These are phyloP conservation scores for Niebla homalea DNA, from an alignment of 495 filamentous ascomycete genomes.

Conservation along the genomic window DNA sequence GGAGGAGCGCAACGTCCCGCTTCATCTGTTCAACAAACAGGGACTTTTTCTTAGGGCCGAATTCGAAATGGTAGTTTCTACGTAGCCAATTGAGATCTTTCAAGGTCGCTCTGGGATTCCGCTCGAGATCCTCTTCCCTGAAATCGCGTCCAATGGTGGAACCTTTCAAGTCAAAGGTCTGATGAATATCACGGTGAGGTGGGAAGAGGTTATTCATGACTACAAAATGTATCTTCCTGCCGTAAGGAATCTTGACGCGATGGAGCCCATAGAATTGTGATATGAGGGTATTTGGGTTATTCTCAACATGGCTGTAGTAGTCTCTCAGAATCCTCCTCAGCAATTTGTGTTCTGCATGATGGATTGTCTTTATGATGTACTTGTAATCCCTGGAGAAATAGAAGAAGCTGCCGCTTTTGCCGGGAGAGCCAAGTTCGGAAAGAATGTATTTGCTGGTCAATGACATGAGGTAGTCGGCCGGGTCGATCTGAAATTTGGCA, in stretches of 20 bases:
- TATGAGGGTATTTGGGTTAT: conserved; percentile 89
- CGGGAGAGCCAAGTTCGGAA: conserved; percentile 90
- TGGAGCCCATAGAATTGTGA: conserved; percentile 98
- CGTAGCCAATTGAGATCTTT: conserved; percentile 97
- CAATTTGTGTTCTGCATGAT: conserved; percentile 91
- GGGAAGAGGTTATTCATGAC: conserved; percentile 99
- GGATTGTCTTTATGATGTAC: conserved; percentile 99
- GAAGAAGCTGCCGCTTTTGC: conserved; percentile 98
- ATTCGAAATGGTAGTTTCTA: conserved; percentile 68
- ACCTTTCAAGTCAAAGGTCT: conserved; percentile 96
- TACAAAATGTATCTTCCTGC: conserved; percentile 97
- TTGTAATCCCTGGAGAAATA: conserved; percentile 99
- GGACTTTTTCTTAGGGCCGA: conserved; percentile 74
- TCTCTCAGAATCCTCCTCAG: conserved; percentile 82
- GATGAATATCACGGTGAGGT: conserved; percentile 92
- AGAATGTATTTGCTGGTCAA: conserved; percentile 98
- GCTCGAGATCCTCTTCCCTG: conserved; percentile 72
- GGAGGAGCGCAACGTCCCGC: conserved; percentile 70
- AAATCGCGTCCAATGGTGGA: conserved; percentile 89
- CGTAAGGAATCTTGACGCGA: conserved; percentile 96
- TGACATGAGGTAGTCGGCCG: conserved; percentile 96
- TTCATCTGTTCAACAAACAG: conserved; percentile 81
- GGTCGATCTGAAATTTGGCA: conserved; percentile 78
- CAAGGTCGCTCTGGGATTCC: conserved; percentile 82
- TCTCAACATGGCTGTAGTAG: conserved; percentile 85